These are phyloP conservation scores for Typha latifolia DNA, from an alignment of 176 grass and related monocot species.

Conservation along the genomic window DNA sequence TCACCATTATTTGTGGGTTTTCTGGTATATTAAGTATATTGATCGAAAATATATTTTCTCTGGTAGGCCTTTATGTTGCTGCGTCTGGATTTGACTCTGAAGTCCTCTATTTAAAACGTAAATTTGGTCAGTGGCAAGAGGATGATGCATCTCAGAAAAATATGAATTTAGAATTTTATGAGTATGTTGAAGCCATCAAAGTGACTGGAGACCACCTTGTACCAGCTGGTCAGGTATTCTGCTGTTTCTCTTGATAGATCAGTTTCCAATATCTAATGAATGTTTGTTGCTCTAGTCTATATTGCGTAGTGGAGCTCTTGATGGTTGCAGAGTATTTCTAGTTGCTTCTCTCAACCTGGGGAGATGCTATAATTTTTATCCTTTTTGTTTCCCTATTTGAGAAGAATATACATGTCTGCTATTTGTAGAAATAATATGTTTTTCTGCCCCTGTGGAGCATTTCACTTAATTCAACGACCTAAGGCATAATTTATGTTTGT, in stretches of 20 bases:
- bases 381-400: no score
- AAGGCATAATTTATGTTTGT: no score
- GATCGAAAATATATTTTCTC: slow-evolving; percentile 23
- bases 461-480: no score
- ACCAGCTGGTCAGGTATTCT: slow-evolving; percentile 76
- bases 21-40: neutral
- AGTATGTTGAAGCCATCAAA: slow-evolving; percentile 84
- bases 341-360: neutral
- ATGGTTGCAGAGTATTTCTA: neutral
- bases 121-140: slow-evolving; percentile 88
- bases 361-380: no score
- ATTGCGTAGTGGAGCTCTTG: neutral
- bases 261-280: neutral
- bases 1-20: no score
- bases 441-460: no score
- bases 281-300: neutral
- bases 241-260: neutral
- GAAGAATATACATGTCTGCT: no score
- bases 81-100: slow-evolving; percentile 70
- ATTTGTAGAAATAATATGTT: no score
- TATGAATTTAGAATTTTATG: slow-evolving; percentile 73
- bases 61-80: slow-evolving; percentile 67
- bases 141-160: slow-evolving; percentile 41
- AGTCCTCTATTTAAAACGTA: slow-evolving; percentile 71
- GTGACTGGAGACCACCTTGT: slow-evolving; percentile 68